A percentile compares a stretch with the other conserved stretches of the same genome.
These are phyloP conservation scores for Diaporthe sp. DNA, from an alignment of 2,329 filamentous ascomycete genomes.

Conservation along the genomic window DNA sequence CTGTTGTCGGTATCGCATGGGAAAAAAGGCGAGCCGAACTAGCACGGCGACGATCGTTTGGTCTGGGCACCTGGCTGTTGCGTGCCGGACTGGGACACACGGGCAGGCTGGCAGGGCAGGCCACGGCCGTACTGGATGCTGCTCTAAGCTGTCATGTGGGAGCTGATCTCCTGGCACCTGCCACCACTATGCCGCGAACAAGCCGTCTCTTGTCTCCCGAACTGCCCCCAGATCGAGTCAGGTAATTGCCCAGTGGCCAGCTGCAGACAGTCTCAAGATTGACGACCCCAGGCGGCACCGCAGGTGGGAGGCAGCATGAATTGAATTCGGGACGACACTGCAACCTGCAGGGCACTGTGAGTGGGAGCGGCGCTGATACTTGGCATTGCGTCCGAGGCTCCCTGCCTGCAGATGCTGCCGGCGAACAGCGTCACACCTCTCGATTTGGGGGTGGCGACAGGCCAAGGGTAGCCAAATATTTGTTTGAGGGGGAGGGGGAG, in stretches of 20 bases:
- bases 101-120: background rate
- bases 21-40: slow-evolving; percentile 2
- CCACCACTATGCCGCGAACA: background rate
- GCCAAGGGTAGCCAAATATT: slow-evolving; percentile 11
- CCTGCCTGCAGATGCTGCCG: slow-evolving; percentile 26
- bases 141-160: background rate
- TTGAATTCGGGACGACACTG: background rate
- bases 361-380: slow-evolving; percentile 17
- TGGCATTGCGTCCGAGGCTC: slow-evolving; percentile 26
- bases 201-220: background rate
- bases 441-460: slow-evolving; percentile 23
- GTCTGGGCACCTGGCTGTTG: slow-evolving; percentile 14
- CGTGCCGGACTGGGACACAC: slow-evolving; percentile 1
- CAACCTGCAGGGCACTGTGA: slow-evolving; percentile 15
- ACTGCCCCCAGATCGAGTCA: slow-evolving; percentile 1
- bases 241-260: background rate
- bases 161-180: slow-evolving; percentile 20
- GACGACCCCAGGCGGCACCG: background rate
- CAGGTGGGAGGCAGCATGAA: slow-evolving; percentile 15
- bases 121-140: background rate
- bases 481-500: slow-evolving; percentile 16
- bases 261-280: background rate
- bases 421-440: slow-evolving; percentile 20
- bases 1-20: background rate
- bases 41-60: slow-evolving; percentile 22